Evolutionary conservation across 345 rosid species (phyloP).

Genomic region (Euphorbia peplus): DNA sequence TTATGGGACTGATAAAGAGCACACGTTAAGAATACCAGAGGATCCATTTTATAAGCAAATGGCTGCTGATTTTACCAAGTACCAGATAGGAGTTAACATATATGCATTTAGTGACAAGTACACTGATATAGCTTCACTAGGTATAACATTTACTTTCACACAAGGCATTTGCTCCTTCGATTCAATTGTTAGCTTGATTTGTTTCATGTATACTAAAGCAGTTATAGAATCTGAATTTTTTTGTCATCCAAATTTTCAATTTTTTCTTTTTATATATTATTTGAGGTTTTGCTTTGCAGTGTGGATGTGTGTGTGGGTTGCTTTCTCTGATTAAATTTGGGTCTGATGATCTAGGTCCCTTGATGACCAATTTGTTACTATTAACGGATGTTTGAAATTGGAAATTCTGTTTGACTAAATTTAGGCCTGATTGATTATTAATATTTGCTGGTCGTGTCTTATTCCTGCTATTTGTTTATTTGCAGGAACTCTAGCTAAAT

Average conservation of each 20-base stretch:
- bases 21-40: slow-evolving; percentile 75
- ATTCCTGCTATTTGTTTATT: background rate
- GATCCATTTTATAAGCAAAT: slow-evolving; percentile 93
- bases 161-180: slow-evolving; percentile 47
- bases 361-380: too few species aligned
- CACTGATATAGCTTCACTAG: slow-evolving; percentile 91
- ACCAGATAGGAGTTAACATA: slow-evolving; percentile 85
- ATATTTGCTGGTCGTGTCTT: background rate
- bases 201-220: background rate
- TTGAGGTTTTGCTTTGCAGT: background rate
- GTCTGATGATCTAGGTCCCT: background rate
- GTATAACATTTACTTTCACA: slow-evolving; percentile 33
- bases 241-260: background rate
- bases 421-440: background rate
- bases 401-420: background rate
- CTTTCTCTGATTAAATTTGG: background rate
- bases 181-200: slow-evolving; percentile 19
- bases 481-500: slow-evolving; percentile 86
- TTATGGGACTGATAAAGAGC: slow-evolving; percentile 95
- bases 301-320: too few species aligned
- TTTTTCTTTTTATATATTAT: background rate
- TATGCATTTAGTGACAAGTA: slow-evolving; percentile 91
- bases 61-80: slow-evolving; percentile 99
- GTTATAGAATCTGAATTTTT: background rate
- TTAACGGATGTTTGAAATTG: background rate